Percentiles rank a stretch among this genome's conserved stretches.
phyloP scores from a whole-genome alignment of 345 rosid genomes.

The Carallia pectinifolia region DNA sequence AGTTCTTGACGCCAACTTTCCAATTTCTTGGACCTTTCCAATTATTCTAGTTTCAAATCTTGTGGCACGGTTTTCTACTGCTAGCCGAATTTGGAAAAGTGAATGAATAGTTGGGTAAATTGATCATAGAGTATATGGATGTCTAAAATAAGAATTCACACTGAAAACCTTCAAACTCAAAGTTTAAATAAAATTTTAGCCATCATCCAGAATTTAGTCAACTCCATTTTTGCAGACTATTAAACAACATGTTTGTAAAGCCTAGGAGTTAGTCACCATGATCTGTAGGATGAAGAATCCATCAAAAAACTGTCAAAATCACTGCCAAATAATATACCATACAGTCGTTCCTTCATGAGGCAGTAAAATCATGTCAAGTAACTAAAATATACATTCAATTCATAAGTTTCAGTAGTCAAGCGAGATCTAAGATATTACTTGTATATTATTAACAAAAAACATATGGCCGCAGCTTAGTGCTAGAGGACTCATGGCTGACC shows the following conservation, averaged over 20 bases:
- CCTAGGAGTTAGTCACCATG: background rate
- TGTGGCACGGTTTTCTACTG: constrained; percentile 54
- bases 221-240: background rate
- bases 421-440: too few relatives aligned
- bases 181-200: background rate
- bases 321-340: too few relatives aligned
- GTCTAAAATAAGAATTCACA: background rate
- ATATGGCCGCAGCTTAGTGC: too few relatives aligned
- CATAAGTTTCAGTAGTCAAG: too few relatives aligned
- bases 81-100: constrained; percentile 65
- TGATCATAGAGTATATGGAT: background rate
- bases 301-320: too few relatives aligned
- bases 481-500: too few relatives aligned
- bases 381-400: too few relatives aligned
- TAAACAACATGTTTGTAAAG: background rate
- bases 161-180: background rate
- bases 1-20: constrained; percentile 88
- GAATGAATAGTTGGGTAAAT: constrained; percentile 12
- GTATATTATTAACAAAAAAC: too few relatives aligned
- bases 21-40: constrained; percentile 67
- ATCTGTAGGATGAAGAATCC: background rate
- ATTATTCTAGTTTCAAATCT: constrained; percentile 64
- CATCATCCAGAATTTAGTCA: background rate
- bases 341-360: too few relatives aligned
- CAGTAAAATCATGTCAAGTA: too few relatives aligned